Evolutionary conservation across 768 basidiomycete genomes (phyloP).

Genomic region (Termitomyces eurrhizus): DNA sequence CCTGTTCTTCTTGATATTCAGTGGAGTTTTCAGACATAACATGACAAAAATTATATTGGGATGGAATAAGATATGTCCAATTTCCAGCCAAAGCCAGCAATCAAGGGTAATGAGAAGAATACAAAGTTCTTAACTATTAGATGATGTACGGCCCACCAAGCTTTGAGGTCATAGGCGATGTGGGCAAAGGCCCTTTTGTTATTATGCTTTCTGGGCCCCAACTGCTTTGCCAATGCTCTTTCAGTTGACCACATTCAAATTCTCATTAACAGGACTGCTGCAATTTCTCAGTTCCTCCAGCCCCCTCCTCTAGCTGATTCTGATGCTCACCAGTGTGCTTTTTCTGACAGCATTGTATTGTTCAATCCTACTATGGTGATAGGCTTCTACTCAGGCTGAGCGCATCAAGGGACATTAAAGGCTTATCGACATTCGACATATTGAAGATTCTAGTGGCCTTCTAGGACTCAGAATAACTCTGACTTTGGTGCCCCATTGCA

Average conservation of each 20-base stretch:
- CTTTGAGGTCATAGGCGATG: slow-evolving; percentile 25
- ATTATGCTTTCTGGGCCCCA: slow-evolving; percentile 44
- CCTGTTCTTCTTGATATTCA: slow-evolving; percentile 18
- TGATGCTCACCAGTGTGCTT: slow-evolving; percentile 36
- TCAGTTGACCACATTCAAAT: background rate
- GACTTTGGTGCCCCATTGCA: too few relatives aligned
- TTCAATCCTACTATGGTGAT: too few relatives aligned
- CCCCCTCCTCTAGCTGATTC: slow-evolving; percentile 41
- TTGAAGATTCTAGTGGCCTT: too few relatives aligned
- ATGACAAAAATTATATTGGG: slow-evolving; percentile 28
- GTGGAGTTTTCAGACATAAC: slow-evolving; percentile 37
- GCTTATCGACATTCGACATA: too few relatives aligned
- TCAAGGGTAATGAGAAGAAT: too few relatives aligned
- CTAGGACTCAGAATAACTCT: too few relatives aligned
- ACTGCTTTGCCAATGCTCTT: slow-evolving; percentile 23
- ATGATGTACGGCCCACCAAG: slow-evolving; percentile 31
- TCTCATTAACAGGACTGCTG: slow-evolving; percentile 35
- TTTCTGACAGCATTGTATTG: background rate
- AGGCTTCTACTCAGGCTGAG: too few relatives aligned
- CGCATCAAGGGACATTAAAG: too few relatives aligned
- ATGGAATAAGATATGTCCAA: slow-evolving; percentile 55
- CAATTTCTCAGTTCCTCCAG: slow-evolving; percentile 35
- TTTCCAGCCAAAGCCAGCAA: too few relatives aligned
- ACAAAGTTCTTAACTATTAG: too few relatives aligned
- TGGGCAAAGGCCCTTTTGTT: slow-evolving; percentile 38